A percentile compares a stretch with the other conserved stretches of the same genome.
These are phyloP conservation scores for Avena sativa DNA, from an alignment of 176 grass and related monocot genomes.

Conservation along the genomic window DNA sequence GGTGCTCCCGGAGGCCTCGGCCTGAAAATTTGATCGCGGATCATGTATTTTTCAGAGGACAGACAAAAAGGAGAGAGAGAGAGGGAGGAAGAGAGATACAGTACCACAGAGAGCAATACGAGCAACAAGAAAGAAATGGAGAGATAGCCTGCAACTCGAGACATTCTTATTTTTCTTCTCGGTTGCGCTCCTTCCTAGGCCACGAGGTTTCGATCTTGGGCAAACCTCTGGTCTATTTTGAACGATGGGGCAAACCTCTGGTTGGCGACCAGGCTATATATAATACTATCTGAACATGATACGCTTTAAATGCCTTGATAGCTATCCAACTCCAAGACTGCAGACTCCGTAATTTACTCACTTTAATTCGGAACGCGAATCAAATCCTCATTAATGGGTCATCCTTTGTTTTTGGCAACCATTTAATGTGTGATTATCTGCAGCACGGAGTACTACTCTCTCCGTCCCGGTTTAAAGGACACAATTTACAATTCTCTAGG, in stretches of 20 bases:
- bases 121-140: constrained; percentile 37
- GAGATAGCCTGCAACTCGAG: neutral
- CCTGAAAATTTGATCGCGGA: constrained; percentile 3
- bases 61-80: too few species aligned
- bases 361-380: neutral
- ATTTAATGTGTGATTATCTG: neutral
- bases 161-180: constrained; percentile 37
- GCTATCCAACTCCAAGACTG: neutral
- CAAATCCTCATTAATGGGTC: neutral
- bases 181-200: neutral
- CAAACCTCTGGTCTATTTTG: neutral
- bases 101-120: constrained; percentile 27
- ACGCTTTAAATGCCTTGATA: neutral
- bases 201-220: neutral
- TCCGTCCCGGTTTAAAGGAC: too few species aligned
- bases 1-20: neutral
- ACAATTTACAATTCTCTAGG: too few species aligned
- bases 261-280: neutral
- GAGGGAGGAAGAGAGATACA: neutral
- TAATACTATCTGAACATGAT: neutral
- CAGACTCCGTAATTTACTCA: neutral
- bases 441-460: too few species aligned
- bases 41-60: neutral
- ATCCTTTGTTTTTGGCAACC: neutral
- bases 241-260: neutral